Evolutionary conservation across 345 rosid species (phyloP), one percentile per base, ranked within the genome.

Genomic region (Mangifera indica): DNA sequence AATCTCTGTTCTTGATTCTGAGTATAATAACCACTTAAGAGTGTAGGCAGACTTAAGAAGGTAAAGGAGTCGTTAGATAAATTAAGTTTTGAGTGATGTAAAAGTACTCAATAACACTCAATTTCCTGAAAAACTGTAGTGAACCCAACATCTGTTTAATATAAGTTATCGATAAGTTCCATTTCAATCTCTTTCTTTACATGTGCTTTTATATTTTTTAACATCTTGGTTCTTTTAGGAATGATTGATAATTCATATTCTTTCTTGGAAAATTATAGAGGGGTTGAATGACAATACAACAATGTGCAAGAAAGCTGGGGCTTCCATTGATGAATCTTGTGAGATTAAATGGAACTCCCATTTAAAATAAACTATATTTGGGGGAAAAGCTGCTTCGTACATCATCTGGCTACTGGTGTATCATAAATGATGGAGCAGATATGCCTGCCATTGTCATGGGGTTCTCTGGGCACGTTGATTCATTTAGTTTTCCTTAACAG

Each of bases 391-490:
- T 93, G 58, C 89, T 89, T 44, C 84, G 97, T 61, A 71, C 87
- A 26, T 87, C 96, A 5, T 77, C 89, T n/a, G 79, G 83, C 10
- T 91, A 91, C 48, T 91, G 97, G 96, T 90, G 94, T 54, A 85
- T 93, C 20, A 67, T 93, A 29, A 93, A 91, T 64, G 94, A 90
- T 72, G 97, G 98, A 69, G 85, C 97, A 2, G 64, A 73, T 80
- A 69, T 65, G 46, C 96, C 93, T 49, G 71, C 93, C 74, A 83
- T 91, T 62, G 96, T 93, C 72, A 93, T 93, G 98, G 98, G 98
- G 24, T 32, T 88, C 72, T 93, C 93, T 4, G 98, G 97, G 97
- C 90, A 77, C 63, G 32, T 48, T 11, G 49, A 32, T 26, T 5
- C 24, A 2, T 60, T 37, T 2, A 34, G 11, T 20, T 62, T 40